These are phyloP conservation scores for Leucocoprinus leucothites DNA, from an alignment of 768 basidiomycete genomes.

Conservation along the genomic window DNA sequence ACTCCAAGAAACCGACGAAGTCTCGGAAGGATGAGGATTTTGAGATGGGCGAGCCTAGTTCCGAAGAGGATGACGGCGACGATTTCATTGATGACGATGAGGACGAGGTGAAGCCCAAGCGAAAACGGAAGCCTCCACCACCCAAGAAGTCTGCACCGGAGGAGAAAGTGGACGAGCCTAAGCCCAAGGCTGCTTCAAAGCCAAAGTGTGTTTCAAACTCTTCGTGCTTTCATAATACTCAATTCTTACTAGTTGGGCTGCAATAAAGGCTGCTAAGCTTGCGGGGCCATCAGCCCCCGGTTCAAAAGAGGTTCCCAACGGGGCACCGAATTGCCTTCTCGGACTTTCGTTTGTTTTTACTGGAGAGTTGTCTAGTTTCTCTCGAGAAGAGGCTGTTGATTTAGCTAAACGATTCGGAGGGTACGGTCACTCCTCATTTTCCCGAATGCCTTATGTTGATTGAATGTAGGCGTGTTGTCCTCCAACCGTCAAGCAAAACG, in stretches of 20 bases:
- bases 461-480: conserved; percentile 68
- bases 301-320: conserved; percentile 70
- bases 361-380: conserved; percentile 83
- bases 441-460: background rate
- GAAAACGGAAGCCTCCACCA: conserved; percentile 1
- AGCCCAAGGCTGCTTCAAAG: conserved; percentile 17
- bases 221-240: background rate
- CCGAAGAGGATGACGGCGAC: conserved; percentile 17
- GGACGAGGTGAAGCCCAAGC: conserved; percentile 22
- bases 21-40: conserved; percentile 27
- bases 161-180: conserved; percentile 21
- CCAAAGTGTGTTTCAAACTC: background rate
- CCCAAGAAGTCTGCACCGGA: conserved; percentile 9
- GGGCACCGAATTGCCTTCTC: conserved; percentile 67
- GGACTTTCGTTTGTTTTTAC: conserved; percentile 95
- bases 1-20: conserved; percentile 19
- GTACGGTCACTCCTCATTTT: conserved; percentile 42
- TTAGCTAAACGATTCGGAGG: conserved; percentile 92
- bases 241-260: conserved; percentile 34
- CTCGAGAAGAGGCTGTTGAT: conserved; percentile 83
- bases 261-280: conserved; percentile 54
- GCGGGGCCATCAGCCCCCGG: conserved; percentile 66
- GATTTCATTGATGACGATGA: conserved; percentile 17
- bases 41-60: conserved; percentile 15
- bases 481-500: conserved; percentile 87